A percentile compares a stretch with the other conserved stretches of the same genome.
These are phyloP conservation scores for Rhododendron griersonianum DNA, from an alignment of 148 eudicot species.

Conservation along the genomic window DNA sequence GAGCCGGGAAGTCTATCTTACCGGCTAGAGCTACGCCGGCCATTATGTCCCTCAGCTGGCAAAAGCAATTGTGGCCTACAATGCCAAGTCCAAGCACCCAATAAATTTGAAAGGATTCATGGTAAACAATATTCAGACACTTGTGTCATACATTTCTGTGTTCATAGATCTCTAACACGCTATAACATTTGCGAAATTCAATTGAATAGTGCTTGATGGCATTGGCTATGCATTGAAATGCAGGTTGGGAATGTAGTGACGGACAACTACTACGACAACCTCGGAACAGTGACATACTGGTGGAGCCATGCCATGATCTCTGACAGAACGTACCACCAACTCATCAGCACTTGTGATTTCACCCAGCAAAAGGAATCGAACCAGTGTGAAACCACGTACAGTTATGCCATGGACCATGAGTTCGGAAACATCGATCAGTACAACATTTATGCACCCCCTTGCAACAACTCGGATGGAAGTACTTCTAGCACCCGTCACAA, in stretches of 20 bases:
- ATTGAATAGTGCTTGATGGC: not conserved
- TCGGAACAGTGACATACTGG: conserved; percentile 92
- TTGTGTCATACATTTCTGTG: not conserved
- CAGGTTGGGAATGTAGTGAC: conserved; percentile 98
- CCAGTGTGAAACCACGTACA: conserved; percentile 71
- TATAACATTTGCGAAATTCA: not conserved
- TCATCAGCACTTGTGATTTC: conserved; percentile 79
- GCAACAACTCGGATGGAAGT: conserved; percentile 56
- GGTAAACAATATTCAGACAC: conserved; percentile 31
- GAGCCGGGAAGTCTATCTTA: conserved; percentile 52
- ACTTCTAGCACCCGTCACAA: conserved; percentile 29
- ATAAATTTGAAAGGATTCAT: conserved; percentile 82
- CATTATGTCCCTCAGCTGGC: conserved; percentile 96
- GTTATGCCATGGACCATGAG: conserved; percentile 88
- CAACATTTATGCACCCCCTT: conserved; percentile 89
- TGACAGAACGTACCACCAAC: conserved; percentile 58
- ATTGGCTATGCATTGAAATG: not conserved
- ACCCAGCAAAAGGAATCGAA: conserved; percentile 71
- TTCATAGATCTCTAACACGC: not conserved
- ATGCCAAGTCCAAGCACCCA: conserved; percentile 41
- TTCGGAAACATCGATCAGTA: conserved; percentile 94
- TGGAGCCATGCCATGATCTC: conserved; percentile 99
- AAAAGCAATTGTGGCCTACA: conserved; percentile 53
- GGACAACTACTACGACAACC: conserved; percentile 90
- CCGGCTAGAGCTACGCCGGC: conserved; percentile 96